A percentile compares a stretch with the other conserved stretches of the same genome.
Evolutionary conservation across 441 rosid genomes (phyloP).

Genomic region (Erysimum pusillum): DNA sequence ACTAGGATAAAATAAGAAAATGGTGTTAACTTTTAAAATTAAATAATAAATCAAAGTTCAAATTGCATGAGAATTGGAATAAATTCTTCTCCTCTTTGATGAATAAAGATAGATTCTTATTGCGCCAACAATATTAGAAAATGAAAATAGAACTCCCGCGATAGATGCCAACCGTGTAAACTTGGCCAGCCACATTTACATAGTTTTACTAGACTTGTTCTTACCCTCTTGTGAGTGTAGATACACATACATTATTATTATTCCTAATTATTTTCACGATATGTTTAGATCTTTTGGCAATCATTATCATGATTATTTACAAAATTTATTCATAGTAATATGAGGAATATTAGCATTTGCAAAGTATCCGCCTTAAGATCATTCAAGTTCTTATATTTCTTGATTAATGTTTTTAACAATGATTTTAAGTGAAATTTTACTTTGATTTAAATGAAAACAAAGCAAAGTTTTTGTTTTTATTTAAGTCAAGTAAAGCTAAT

Average conservation of each 20-base stretch:
- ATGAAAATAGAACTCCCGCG: constrained; percentile 47
- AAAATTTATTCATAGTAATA: background rate
- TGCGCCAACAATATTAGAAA: constrained; percentile 47
- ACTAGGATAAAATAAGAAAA: constrained; percentile 24
- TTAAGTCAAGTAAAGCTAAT: constrained; percentile 61
- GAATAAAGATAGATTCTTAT: constrained; percentile 76
- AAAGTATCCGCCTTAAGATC: constrained; percentile 15
- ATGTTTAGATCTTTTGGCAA: background rate
- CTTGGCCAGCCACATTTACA: constrained; percentile 40
- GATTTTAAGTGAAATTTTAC: background rate
- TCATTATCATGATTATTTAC: background rate
- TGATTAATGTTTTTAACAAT: background rate
- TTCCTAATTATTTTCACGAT: background rate
- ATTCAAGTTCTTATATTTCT: constrained; percentile 2
- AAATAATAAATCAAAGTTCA: constrained; percentile 43
- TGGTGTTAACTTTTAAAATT: constrained; percentile 11
- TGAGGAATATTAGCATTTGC: background rate
- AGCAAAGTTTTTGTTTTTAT: constrained; percentile 43
- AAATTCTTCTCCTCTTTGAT: constrained; percentile 78
- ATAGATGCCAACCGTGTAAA: constrained; percentile 53
- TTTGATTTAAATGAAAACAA: constrained; percentile 49
- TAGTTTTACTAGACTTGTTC: constrained; percentile 22
- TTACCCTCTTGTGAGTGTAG: constrained; percentile 22
- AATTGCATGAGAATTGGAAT: constrained; percentile 58
- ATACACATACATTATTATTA: constrained; percentile 18